Conservation (phyloP, 768 basidiomycete genomes). For the Rhodotorula babjevae region DNA sequence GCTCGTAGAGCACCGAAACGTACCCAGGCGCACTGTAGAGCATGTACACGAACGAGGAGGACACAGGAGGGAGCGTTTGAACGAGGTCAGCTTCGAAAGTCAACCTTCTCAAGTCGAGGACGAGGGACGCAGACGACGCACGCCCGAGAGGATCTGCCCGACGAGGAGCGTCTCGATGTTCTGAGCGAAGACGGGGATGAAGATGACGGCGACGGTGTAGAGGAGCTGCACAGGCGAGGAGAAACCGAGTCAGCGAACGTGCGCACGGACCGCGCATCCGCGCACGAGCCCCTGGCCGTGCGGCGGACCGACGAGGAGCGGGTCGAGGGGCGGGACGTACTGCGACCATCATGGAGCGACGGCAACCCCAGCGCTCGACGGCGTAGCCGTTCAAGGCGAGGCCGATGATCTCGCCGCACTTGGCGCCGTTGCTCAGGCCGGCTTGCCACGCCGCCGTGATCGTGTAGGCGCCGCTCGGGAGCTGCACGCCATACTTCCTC, state of each 20-base stretch:
- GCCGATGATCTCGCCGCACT: conserved; percentile 46
- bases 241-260: too few relatives aligned
- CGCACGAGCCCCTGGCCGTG: too few relatives aligned
- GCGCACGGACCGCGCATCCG: too few relatives aligned
- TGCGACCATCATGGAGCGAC: conserved; percentile 45
- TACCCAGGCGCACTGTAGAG: too few relatives aligned
- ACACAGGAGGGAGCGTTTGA: too few relatives aligned
- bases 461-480: conserved; percentile 44
- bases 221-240: not conserved
- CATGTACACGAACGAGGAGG: too few relatives aligned
- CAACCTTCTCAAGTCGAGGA: too few relatives aligned
- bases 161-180: conserved; percentile 31
- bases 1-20: too few relatives aligned
- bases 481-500: conserved; percentile 25
- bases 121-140: not conserved
- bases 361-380: conserved; percentile 48
- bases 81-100: too few relatives aligned
- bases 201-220: conserved; percentile 34
- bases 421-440: conserved; percentile 24
- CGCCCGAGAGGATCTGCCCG: conserved; percentile 31
- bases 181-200: conserved; percentile 42
- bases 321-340: too few relatives aligned
- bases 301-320: too few relatives aligned
- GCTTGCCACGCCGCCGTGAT: conserved; percentile 43
- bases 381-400: conserved; percentile 46